These are phyloP conservation scores for Backusella parvicylindrica DNA, from an alignment of 192 early-diverging fungal species.

Conservation along the genomic window DNA sequence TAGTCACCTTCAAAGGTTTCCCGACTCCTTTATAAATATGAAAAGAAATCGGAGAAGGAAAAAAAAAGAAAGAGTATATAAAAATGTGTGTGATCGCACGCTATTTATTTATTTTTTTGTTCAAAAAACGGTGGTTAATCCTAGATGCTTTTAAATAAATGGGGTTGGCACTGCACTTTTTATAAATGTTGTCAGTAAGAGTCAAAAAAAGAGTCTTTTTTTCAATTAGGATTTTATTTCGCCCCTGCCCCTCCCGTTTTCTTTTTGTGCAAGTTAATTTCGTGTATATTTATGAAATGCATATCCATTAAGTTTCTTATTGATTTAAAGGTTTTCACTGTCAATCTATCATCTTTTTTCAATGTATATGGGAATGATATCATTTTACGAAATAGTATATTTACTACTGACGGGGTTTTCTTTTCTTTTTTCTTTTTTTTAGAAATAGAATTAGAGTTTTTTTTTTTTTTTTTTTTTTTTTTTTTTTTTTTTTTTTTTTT, in stretches of 20 bases:
- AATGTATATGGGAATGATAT: neutral
- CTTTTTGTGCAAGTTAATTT: neutral
- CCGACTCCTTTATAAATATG: neutral
- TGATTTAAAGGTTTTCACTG: neutral
- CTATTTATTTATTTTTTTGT: neutral
- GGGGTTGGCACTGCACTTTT: too few species aligned
- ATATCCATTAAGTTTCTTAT: neutral
- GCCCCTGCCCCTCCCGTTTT: neutral
- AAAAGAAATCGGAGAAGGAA: neutral
- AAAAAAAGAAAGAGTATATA: too few species aligned
- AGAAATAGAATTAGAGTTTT: neutral
- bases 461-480: too few species aligned
- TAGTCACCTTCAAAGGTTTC: neutral
- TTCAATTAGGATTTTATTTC: neutral
- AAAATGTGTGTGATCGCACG: neutral
- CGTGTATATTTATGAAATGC: neutral
- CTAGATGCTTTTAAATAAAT: too few species aligned
- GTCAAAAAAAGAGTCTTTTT: neutral
- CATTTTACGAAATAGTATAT: neutral
- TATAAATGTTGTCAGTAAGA: neutral
- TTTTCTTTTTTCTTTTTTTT: neutral
- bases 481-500: neutral
- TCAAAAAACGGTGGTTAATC: neutral
- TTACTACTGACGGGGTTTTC: neutral
- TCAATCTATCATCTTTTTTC: neutral